Base-by-base conservation (phyloP, 768 basidiomycete species). In the Bullera alba region DNA sequence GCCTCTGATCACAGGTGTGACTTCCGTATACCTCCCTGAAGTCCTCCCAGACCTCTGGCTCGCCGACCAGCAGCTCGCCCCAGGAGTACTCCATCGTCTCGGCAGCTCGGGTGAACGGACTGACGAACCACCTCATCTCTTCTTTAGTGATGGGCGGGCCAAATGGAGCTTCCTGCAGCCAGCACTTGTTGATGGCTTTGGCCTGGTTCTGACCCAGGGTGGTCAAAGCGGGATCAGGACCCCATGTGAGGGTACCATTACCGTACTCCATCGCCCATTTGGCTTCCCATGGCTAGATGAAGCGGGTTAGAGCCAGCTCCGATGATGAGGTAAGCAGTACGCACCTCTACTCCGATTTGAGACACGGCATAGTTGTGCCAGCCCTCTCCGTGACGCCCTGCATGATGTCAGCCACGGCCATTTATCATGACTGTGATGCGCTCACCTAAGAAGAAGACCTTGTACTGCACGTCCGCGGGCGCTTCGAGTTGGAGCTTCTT, bases 331-430 rank as follows among this genome's bases (percentile, higher is more conserved):
- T 21, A 42, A 17, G 45, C 14, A n/a, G 23, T 42, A 61, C 67
- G 56, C 45, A 71, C 68, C n/a, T 63, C 63, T 16, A 58, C 63
- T 15, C 63, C 65, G 25, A 68, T 61, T 26, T 63, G 57, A 22
- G 34, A 59, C 15, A 59, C 60, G 2, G 46, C 66, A 34, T 57
- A 58, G 46, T 72, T 72, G 45, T 72, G 70, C 57, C 57, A 64
- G 27, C 70, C 70, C 52, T 72, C 64, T 25, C 68, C 70, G 39
- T 72, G 70, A 22, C 70, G 56, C 1, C 67, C 67, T 65, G n/a
- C n/a, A 30, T 44, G 36, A 6, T 22, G 30, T 53, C 47, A 56
- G 48, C 29, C 21, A 47, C 5, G 4, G 34, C 14, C 6, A 8
- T 15, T 2, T 23, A 7, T 3, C 3, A 15, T 10, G 19, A 6